Base-by-base conservation (phyloP, 805 yeast species). In the Yarrowia deformans region DNA sequence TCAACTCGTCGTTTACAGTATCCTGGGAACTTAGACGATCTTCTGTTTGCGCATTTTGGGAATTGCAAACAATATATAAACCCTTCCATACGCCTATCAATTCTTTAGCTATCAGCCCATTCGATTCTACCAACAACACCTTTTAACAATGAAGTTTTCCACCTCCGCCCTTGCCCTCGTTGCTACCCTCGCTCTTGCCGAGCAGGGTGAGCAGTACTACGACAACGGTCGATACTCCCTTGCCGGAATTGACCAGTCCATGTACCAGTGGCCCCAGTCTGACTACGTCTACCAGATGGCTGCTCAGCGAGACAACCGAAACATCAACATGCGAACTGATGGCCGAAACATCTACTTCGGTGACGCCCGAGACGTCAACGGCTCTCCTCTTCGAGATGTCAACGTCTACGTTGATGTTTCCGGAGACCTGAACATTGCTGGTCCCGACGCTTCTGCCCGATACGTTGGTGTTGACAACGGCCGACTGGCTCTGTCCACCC, bases 201-300 rank as follows among this genome's bases (percentile, higher is more conserved):
- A 40, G 39, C 63, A 40, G 48, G 48, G 37, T 12, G 48, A 42
- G 63, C 48, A 56, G 37, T 56, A 29, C 48, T 23, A 40, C 63
- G 63, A 56, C 63, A 40, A 56, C 48, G 60, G 45, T 18, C 48
- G 48, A 29, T 40, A 56, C 63, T 56, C 46, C n/a, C 37, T 40
- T 12, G 35, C 48, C 48, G 48, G 48, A 4, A 4, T 56, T 10
- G 63, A 56, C 63, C 63, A 56, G 48, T 56, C 63, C 37, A 8
- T 29, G 34, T 56, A 56, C 63, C 49, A 56, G 48, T 56, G 63
- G 63, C 63, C 63, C 63, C 63, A 56, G 63, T 56, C 63, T n/a
- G 63, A 56, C 48, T 56, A 56, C 63, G 48, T 56, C 39, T 56
- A 56, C 63, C 63, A 56, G 48, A 56, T 56, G 63, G 48, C 46